These are phyloP conservation scores for Trichosporon faecale DNA, from an alignment of 1,284 basidiomycete genomes.

Conservation along the genomic window DNA sequence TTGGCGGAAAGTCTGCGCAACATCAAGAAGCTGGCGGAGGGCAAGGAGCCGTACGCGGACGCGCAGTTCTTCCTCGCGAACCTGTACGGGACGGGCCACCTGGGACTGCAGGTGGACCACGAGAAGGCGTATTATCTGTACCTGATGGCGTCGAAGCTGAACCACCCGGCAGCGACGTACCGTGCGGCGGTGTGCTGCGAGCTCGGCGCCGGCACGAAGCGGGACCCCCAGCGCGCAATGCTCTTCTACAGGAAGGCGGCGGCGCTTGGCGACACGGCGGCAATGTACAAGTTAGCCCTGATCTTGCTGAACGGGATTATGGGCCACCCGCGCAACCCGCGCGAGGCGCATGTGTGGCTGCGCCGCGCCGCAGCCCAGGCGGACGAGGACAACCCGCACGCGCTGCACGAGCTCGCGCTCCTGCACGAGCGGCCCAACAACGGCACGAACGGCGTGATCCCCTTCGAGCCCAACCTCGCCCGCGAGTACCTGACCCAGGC, in stretches of 20 bases:
- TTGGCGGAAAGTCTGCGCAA: constrained; percentile 87
- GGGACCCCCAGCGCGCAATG: constrained; percentile 81
- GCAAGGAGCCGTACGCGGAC: constrained; percentile 76
- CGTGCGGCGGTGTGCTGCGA: constrained; percentile 99
- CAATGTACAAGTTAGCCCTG: constrained; percentile 99
- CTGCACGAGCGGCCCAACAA: constrained; percentile 69
- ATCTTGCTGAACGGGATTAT: constrained; percentile 83
- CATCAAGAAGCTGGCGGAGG: constrained; percentile 68
- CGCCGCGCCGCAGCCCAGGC: constrained; percentile 93
- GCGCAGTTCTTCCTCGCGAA: constrained; percentile 99
- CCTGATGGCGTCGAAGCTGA: constrained; percentile 94
- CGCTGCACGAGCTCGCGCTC: constrained; percentile 91
- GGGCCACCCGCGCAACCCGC: constrained; percentile 77
- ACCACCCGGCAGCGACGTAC: constrained; percentile 91
- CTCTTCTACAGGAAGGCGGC: constrained; percentile 97
- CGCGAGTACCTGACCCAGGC: constrained; percentile 86
- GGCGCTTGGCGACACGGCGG: constrained; percentile 91
- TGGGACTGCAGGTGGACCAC: constrained; percentile 93
- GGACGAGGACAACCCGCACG: constrained; percentile 97
- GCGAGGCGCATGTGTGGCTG: constrained; percentile 93
- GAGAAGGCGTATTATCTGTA: constrained; percentile 98
- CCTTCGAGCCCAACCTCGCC: constrained; percentile 62
- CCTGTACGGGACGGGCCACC: constrained; percentile 89
- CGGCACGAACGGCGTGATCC: constrained; percentile 35
- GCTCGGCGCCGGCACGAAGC: constrained; percentile 95